Evolutionary conservation across 106 monocot genomes (phyloP), one percentile per base, ranked within the genome.

Genomic region (Apostasia shenzhenica): DNA sequence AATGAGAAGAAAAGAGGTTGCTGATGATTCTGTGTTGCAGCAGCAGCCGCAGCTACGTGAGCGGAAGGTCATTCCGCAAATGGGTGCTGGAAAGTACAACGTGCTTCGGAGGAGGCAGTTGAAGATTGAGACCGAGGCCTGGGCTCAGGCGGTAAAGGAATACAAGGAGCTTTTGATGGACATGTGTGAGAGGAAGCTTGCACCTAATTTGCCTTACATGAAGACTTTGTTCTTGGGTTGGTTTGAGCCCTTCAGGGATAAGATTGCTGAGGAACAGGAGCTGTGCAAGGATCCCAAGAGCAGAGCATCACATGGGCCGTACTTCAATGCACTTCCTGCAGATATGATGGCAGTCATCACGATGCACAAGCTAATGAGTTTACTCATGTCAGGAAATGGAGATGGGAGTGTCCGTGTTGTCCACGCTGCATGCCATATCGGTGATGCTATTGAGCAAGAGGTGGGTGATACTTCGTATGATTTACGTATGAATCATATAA

Each of bases 331-430:
- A 54, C 80, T 97, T n/a, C 92, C 92, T 11, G 79, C 89, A 1
- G 92, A 97, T 14, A 97, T 87, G 97, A 89, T 97, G 92, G 89
- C 97, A 5, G 97, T 97, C 55, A 92, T 97, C 55, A 92, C 92
- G 4, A 97, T 97, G 97, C 97, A 97, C 67, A 92, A 92, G 72
- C 13, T 97, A 81, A 92, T 92, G 97, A 81, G 87, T 39, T 72
- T 97, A 12, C 65, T 97, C 53, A 97, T 97, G 97, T 83, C 81
- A 0, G 87, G 89, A 7, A 69, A 26, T 42, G 83, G 72, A 8
- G 75, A 76, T 79, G 89, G 83, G 26, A 78, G 87, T 41, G 63
- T 79, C 6, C 79, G 84, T 1, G 84, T 92, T 14, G 83, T 97
- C 6, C 81, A 84, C 26, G 92, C 97, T 42, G 79, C 87, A 1